Base-by-base conservation (phyloP, 2,329 filamentous ascomycete species). In the Colletotrichum sp. region DNA sequence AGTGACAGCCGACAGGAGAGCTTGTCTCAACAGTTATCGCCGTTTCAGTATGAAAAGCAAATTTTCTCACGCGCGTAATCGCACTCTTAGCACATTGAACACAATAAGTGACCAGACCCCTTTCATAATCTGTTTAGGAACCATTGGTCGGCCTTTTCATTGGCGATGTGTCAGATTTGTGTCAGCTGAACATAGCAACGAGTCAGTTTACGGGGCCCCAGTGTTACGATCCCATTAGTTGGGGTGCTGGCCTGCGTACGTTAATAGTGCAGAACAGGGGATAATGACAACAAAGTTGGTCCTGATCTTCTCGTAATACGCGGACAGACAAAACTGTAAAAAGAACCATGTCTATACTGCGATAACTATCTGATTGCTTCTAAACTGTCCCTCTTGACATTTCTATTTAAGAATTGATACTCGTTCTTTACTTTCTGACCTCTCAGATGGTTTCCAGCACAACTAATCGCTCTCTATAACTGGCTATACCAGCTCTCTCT, bases 391-490 rank as follows among this genome's bases (percentile, higher is more conserved):
- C 36, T 44, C 36, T n/a, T 18, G 15, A 0, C 15, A 15, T 30
- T 3, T 8, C 2, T 32, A 32, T 60, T 21, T 32, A 60, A 32
- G 0, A n/a, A 8, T 4, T 4, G 55, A 6, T 30, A 30, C 16
- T 32, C 26, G 15, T 5, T 18, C 57, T 6, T 6, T 60, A 15
- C 0, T n/a, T 30, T 0, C 24, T 18, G 2, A 3, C 28, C 5
- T 44, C 3, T 3, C 0, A 32, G 18, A 60, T 0, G 2, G 4
- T 18, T 15, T 30, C 9, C 0, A 49, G 18, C 18, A 49, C 39
- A 15, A 6, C 10, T 18, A 62, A 18, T 62, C 28, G 5, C 10
- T 8, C 16, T 30, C 18, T 30, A 28, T 9, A n/a, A 60, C 2
- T 44, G 0, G 16, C 16, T 10, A 2, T 39, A n/a, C 44, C 0